Evolutionary conservation across 176 grass and related monocot genomes (phyloP).

Genomic region (Metroxylon sagu): DNA sequence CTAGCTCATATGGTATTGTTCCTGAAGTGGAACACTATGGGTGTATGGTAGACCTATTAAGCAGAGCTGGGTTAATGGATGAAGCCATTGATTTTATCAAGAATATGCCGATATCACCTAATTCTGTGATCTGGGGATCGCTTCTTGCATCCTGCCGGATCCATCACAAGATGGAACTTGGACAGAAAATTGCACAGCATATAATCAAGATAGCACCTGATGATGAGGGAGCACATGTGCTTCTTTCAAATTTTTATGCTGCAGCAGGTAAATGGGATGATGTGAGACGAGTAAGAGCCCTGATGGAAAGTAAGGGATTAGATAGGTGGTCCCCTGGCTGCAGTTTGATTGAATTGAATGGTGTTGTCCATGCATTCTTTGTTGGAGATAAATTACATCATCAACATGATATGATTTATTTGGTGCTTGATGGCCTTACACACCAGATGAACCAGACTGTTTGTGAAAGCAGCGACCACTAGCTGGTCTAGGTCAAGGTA

Average conservation of each 20-base stretch:
- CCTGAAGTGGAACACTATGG: slow-evolving; percentile 68
- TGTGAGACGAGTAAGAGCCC: slow-evolving; percentile 40
- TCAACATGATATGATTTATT: no score
- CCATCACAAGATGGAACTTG: slow-evolving; percentile 44
- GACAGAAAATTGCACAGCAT: slow-evolving; percentile 26
- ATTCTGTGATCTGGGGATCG: slow-evolving; percentile 67
- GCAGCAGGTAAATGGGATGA: slow-evolving; percentile 54
- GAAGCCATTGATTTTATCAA: slow-evolving; percentile 62
- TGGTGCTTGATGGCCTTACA: no score
- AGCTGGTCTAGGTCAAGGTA: no score
- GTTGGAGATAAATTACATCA: no score
- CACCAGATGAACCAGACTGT: no score
- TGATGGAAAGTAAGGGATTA: slow-evolving; percentile 42
- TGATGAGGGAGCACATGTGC: slow-evolving; percentile 55
- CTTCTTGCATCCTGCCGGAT: slow-evolving; percentile 69
- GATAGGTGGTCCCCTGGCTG: slow-evolving; percentile 55
- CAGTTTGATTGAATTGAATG: slow-evolving; percentile 43
- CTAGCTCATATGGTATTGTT: slow-evolving; percentile 19
- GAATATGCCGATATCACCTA: slow-evolving; percentile 53
- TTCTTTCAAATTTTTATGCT: slow-evolving; percentile 65
- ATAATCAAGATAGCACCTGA: slow-evolving; percentile 33
- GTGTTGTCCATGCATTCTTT: no score
- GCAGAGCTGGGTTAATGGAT: slow-evolving; percentile 52
- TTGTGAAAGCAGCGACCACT: no score
- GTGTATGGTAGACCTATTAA: slow-evolving; percentile 77